Base-by-base conservation (phyloP, 257 asterid genomes). In the Coffea canephora region DNA sequence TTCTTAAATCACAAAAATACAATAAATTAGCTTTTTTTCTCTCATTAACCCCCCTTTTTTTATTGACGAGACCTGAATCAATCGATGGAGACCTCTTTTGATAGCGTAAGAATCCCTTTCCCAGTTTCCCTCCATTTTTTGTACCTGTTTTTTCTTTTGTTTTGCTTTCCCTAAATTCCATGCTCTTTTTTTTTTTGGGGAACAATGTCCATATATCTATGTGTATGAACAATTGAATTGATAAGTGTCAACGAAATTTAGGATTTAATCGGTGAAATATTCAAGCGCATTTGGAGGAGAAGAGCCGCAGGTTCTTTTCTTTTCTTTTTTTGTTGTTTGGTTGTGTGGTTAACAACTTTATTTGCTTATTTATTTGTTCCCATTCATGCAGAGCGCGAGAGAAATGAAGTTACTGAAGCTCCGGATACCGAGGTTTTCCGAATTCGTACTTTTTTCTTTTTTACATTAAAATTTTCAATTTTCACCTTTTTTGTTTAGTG, bases 201-300 rank as follows among this genome's bases (percentile, higher is more conserved):
- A 8, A 18, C 21, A 54, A 15, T 54, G 21, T 15, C 23, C 7
- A 15, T 54, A 54, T 54, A 54, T 31, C 34, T 31, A 31, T 54
- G 4, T 3, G 61, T 27, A 39, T 27, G 5, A 34, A 69, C 7
- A 8, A 68, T 78, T 79, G 76, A 49, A n/a, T 6, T 76, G 43
- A 75, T 59, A 39, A 74, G 49, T 76, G 76, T 79, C 41, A 81
- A 62, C 81, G 43, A 49, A 81, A 80, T 91, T 11, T 27, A 91
- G 99, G 98, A 91, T 81, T 82, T 95, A 86, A 79, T 95, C 81
- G 93, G 92, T 79, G 97, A 88, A 69, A 91, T 95, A 79, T 90
- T 91, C 90, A 89, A 87, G 78, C 87, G 87, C 74, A 92, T 90
- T 36, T 95, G 98, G 99, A 85, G 86, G 71, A 91, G 84, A 89